phyloP scores from a whole-genome alignment of 169 alveolate species.

The Fabrea salina region DNA sequence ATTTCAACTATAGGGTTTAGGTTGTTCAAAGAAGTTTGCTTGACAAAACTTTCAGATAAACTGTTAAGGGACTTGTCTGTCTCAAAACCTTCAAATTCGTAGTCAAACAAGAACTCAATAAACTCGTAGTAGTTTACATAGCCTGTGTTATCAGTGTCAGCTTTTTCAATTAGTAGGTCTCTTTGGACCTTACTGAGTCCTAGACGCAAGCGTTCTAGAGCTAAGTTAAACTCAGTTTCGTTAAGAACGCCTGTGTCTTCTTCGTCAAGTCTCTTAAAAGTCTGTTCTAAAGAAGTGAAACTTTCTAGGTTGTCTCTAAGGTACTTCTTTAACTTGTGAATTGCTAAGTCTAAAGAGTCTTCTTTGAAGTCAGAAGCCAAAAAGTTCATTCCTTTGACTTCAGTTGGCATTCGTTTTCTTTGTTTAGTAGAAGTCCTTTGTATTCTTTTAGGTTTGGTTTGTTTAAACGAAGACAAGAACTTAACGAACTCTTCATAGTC shows the following conservation, averaged over 20 bases:
- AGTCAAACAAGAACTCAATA: constrained; percentile 5
- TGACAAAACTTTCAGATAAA: neutral
- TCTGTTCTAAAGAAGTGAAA: neutral
- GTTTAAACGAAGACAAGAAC: neutral
- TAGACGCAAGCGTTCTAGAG: constrained; percentile 18
- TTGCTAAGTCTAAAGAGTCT: neutral
- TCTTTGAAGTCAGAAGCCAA: neutral
- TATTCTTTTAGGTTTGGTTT: neutral
- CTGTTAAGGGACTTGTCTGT: neutral
- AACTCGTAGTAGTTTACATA: neutral
- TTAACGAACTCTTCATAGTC: neutral
- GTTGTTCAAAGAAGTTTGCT: neutral
- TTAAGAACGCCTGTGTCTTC: constrained; percentile 4
- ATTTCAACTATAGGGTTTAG: neutral
- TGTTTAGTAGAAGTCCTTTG: neutral
- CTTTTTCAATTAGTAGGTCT: neutral
- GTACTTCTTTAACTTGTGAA: neutral
- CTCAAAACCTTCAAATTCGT: neutral
- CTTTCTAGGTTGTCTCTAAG: neutral
- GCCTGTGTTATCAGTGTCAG: neutral
- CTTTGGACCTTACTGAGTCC: neutral
- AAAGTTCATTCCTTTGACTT: neutral
- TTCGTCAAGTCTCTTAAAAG: neutral
- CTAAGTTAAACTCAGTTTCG: constrained; percentile 22
- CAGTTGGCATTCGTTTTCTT: neutral